Base-by-base conservation (phyloP, 257 asterid genomes). In the Leonotis leonurus region DNA sequence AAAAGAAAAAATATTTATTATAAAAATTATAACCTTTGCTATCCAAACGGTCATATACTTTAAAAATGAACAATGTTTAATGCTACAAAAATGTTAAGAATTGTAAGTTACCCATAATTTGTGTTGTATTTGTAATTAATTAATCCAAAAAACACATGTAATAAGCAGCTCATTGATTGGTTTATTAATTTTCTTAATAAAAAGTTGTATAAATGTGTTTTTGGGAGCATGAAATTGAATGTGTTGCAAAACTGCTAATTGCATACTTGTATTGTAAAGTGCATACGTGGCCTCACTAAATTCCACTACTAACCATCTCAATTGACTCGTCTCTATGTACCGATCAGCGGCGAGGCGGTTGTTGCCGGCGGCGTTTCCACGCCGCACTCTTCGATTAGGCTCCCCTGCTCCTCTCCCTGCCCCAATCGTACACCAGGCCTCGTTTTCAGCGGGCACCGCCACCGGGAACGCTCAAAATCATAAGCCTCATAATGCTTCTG, bases 311-410 rank as follows among this genome's bases (percentile, higher is more conserved):
- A 24, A 20, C 52, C 50, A 13, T 16, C 22, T 51, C 11, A 30
- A 22, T 29, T 41, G 65, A n/a, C n/a, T n/a, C n/a, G n/a, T n/a
- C n/a, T n/a, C n/a, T 5, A 83, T 88, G 95, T 73, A 73, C 56
- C 73, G 90, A 80, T 80, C 79, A 79, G 90, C 81, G 72, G 85
- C 78, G 58, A 79, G 70, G 72, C 77, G 86, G 73, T 49, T 83
- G 26, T 56, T 80, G 0, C 65, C 80, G 69, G 32, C 81, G 79
- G 32, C 78, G 71, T 3, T 54, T 30, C 24, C 49, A 43, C 70
- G 51, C 14, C 6, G 27, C 20, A 22, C 57, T 29, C 4, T 11
- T 22, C 67, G 74, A 20, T 35, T 36, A 25, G 24, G 56, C 8
- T 40, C 58, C 8, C 62, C 57, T n/a, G 48, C 65, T 48, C 73